Base-by-base conservation (phyloP, 2,329 filamentous ascomycete species). In the Cucurbitaria berberidis region DNA sequence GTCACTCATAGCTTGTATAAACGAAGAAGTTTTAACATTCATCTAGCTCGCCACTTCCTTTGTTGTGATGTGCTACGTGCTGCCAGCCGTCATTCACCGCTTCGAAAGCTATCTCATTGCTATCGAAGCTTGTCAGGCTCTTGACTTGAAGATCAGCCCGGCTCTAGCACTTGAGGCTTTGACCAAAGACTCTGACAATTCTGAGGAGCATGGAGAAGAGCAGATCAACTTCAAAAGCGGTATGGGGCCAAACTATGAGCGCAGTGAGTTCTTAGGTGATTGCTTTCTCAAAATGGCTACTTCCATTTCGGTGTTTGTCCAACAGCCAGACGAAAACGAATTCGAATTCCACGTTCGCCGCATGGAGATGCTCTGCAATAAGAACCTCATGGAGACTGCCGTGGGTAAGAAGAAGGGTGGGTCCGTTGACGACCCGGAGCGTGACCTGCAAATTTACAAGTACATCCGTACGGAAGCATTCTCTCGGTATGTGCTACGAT, bases 201-300 rank as follows among this genome's bases (percentile, higher is more conserved):
- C 86, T 0, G 89, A 89, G 7, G 90, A 96, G 32, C 84, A 91
- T 55, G 81, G 80, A 0, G 79, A 83, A 29, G 82, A 88, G 51
- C 84, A 89, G 34, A 76, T 91, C 46, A 90, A 92, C 62, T 86
- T 93, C 41, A 89, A 92, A 63, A 80, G 84, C 42, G 93, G 92
- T 2, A 96, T 96, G 91, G 91, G 92, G 1, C 88, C 88, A 34
- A 98, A 98, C 64, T 99, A 99, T 66, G 95, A 99, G 73, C 85
- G 95, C 11, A 82, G 98, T 0, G 95, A 99, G 67, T 96, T 97
- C 54, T 81, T 98, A 2, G 95, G 95, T 0, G 95, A 99, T 72
- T 90, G 89, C 29, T 96, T 97, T 67, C 81, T 99, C 53, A 99
- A 99, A 76, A 93, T 97, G 87, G 91, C 90, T 10, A 97, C 93